These are phyloP conservation scores for Kuraishia piskuri DNA, from an alignment of 805 yeast genomes.

Conservation along the genomic window DNA sequence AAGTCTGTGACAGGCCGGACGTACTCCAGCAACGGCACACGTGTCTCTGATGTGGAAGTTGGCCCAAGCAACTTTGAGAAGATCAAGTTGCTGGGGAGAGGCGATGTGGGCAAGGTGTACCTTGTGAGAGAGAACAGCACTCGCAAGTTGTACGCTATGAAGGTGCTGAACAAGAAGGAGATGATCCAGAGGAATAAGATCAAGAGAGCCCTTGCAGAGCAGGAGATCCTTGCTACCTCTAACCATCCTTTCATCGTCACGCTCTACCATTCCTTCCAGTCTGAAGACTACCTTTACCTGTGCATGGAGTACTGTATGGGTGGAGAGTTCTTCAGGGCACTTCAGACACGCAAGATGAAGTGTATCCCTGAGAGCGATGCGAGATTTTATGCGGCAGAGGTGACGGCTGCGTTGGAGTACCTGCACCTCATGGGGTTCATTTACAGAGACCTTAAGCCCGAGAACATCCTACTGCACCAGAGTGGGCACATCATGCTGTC, in stretches of 20 bases:
- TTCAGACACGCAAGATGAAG: constrained; percentile 83
- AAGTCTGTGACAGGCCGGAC: constrained; percentile 43
- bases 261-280: constrained; percentile 91
- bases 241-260: constrained; percentile 98
- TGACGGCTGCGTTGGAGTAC: constrained; percentile 92
- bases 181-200: constrained; percentile 94
- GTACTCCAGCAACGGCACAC: constrained; percentile 69
- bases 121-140: constrained; percentile 77
- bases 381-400: constrained; percentile 91
- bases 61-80: constrained; percentile 84
- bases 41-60: constrained; percentile 70
- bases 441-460: constrained; percentile 94
- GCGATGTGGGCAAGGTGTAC: constrained; percentile 96
- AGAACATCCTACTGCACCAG: constrained; percentile 86
- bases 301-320: constrained; percentile 99
- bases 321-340: constrained; percentile 94
- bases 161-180: constrained; percentile 80
- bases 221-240: constrained; percentile 89
- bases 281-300: constrained; percentile 80
- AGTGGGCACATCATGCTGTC: constrained; percentile 97
- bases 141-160: constrained; percentile 82
- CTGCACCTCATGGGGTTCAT: constrained; percentile 95
- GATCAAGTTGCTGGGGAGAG: constrained; percentile 85
- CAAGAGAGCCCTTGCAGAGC: constrained; percentile 92
- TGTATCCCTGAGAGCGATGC: constrained; percentile 87